Evolutionary conservation across 1,139 yeast genomes (phyloP).

Genomic region (Zygosaccharomyces pseudobailii): DNA sequence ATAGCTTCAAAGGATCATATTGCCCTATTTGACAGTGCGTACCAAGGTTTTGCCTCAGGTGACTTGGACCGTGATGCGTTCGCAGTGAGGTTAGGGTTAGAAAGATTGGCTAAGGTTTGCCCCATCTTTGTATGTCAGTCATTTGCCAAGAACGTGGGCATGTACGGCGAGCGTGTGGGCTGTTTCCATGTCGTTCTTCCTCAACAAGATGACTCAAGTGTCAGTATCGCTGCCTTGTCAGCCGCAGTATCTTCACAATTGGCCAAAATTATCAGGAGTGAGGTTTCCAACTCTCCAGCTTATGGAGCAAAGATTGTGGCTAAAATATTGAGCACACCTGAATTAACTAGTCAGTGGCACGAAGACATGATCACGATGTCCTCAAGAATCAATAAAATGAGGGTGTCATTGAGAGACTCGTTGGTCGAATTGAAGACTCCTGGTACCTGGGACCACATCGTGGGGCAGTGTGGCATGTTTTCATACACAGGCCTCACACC

Average conservation of each 20-base stretch:
- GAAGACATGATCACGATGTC: constrained; percentile 85
- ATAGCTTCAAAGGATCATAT: constrained; percentile 61
- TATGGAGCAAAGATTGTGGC: constrained; percentile 94
- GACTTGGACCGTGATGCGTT: constrained; percentile 77
- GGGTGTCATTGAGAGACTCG: constrained; percentile 57
- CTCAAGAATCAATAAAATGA: constrained; percentile 74
- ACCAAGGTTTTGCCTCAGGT: constrained; percentile 96
- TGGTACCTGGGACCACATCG: constrained; percentile 91
- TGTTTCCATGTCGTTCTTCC: constrained; percentile 72
- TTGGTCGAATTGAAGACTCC: constrained; percentile 69
- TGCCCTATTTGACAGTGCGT: constrained; percentile 91
- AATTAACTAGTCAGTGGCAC: constrained; percentile 75
- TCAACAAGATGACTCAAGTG: constrained; percentile 33
- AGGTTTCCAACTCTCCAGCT: constrained; percentile 91
- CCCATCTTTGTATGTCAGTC: constrained; percentile 84
- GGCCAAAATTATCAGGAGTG: constrained; percentile 71
- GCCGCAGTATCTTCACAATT: constrained; percentile 69
- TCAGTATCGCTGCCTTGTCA: constrained; percentile 35
- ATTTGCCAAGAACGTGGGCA: constrained; percentile 96
- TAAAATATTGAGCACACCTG: constrained; percentile 60
- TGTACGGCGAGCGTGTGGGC: constrained; percentile 97
- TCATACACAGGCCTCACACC: constrained; percentile 83
- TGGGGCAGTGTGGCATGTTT: constrained; percentile 93
- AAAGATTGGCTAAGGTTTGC: constrained; percentile 36
- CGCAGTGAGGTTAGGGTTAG: constrained; percentile 79